phyloP scores from a whole-genome alignment of 805 yeast genomes.

The Debaryomyces maramus region DNA sequence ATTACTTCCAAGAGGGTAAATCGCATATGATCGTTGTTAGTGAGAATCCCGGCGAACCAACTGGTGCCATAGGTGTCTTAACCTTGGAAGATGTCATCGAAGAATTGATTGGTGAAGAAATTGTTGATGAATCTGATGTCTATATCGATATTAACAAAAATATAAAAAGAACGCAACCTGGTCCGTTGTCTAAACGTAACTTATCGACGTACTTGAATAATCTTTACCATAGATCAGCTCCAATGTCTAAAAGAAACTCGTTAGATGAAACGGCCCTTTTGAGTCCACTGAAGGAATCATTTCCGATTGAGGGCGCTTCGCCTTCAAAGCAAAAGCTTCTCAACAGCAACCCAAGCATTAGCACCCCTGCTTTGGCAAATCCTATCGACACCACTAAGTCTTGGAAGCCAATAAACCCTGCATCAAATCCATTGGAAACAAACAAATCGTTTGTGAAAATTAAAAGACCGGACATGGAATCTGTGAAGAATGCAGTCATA shows the following conservation, averaged over 20 bases:
- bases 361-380: conserved; percentile 1
- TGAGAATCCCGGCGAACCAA: conserved; percentile 75
- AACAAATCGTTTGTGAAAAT: conserved; percentile 66
- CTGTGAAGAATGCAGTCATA: conserved; percentile 19
- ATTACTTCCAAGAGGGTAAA: conserved; percentile 97
- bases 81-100: conserved; percentile 98
- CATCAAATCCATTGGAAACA: conserved; percentile 68
- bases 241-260: conserved; percentile 42
- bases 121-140: conserved; percentile 94
- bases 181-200: conserved; percentile 70
- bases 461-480: conserved; percentile 49
- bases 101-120: conserved; percentile 96
- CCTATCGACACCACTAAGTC: conserved; percentile 20
- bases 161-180: conserved; percentile 74
- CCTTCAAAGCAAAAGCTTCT: conserved; percentile 3
- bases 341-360: not conserved
- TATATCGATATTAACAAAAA: conserved; percentile 87
- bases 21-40: conserved; percentile 96
- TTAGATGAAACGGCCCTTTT: conserved; percentile 26
- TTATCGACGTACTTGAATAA: conserved; percentile 68
- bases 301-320: conserved; percentile 2
- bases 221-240: conserved; percentile 44
- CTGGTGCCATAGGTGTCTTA: conserved; percentile 87
- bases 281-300: conserved; percentile 8
- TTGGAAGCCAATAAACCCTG: conserved; percentile 62